Base-by-base conservation (phyloP, 2,329 filamentous ascomycete species). In the Clarireedia homoeocarpa region DNA sequence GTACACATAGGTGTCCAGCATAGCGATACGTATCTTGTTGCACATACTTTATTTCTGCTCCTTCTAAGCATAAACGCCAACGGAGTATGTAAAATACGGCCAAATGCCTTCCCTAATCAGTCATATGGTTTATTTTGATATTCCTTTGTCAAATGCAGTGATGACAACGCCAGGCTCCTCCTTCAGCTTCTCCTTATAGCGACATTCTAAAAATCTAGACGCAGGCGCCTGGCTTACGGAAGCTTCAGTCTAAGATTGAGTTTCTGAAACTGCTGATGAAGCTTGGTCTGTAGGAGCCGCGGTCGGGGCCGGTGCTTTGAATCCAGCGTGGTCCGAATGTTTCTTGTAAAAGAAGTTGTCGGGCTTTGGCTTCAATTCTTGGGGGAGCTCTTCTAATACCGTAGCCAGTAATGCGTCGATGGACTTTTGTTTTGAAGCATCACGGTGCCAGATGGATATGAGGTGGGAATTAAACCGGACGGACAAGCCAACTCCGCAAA, bases 381-480 rank as follows among this genome's bases (percentile, higher is more conserved):
- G 74, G 5, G 86, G 86, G 30, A 96, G 75, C 62, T 88, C 82
- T 51, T 85, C 80, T 48, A 95, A 75, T 52, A 96, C 84, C 48
- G 83, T 86, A 60, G 82, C 75, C 49, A 91, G 78, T 58, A 96
- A 79, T 61, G 77, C 81, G 68, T 92, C 84, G 63, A 94, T 81
- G 5, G 90, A 94, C 63, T 81, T 83, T 67, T 89, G 79, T 72
- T 94, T 91, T 58, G 83, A 85, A 23, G 85, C 85, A 67, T 95
- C 88, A 60, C 94, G 89, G 74, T 96, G 94, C 92, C 92, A 97
- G 67, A 97, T 82, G 64, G 88, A 88, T 69, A 96, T 86, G 63
- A 96, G 82, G 70, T 92, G 85, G 30, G 85, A 87, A 74, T 91
- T 95, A 79, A 94, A 95, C 66, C 91, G 86, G 57, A 92, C 88